These are phyloP conservation scores for Psilocybe azurescens DNA, from an alignment of 768 basidiomycete species.

Conservation along the genomic window DNA sequence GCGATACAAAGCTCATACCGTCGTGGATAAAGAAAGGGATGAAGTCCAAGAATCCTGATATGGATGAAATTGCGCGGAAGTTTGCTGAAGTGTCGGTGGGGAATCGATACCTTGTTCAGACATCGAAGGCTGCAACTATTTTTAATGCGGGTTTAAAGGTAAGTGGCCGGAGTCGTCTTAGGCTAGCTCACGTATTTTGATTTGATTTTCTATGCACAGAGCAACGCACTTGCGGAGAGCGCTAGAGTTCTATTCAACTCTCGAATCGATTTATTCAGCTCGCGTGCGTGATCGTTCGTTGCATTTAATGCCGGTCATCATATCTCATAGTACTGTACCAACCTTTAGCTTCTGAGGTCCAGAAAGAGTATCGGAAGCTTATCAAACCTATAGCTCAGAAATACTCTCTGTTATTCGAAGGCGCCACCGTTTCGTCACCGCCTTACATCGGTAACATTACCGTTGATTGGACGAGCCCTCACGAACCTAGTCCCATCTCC, in stretches of 20 bases:
- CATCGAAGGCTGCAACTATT: slow-evolving; percentile 34
- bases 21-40: slow-evolving; percentile 30
- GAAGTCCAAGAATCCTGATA: slow-evolving; percentile 25
- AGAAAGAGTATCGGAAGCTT: slow-evolving; percentile 21
- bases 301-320: too few species aligned
- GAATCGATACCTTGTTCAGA: slow-evolving; percentile 34
- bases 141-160: slow-evolving; percentile 36
- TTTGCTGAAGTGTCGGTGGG: slow-evolving; percentile 27
- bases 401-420: slow-evolving; percentile 29
- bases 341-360: slow-evolving; percentile 24
- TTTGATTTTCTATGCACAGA: slow-evolving; percentile 17
- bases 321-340: too few species aligned
- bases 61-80: slow-evolving; percentile 23
- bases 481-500: slow-evolving; percentile 32
- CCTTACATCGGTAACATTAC: slow-evolving; percentile 33
- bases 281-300: slow-evolving; percentile 20
- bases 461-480: slow-evolving; percentile 20
- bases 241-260: slow-evolving; percentile 33
- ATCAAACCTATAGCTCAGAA: slow-evolving; percentile 31
- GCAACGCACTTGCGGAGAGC: slow-evolving; percentile 33
- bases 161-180: not conserved
- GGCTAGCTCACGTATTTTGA: not conserved
- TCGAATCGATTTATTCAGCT: slow-evolving; percentile 33
- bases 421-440: slow-evolving; percentile 20
- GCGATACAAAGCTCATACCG: slow-evolving; percentile 24